Base-by-base conservation (phyloP, 495 filamentous ascomycete genomes). In the Aspergillus taichungensis region DNA sequence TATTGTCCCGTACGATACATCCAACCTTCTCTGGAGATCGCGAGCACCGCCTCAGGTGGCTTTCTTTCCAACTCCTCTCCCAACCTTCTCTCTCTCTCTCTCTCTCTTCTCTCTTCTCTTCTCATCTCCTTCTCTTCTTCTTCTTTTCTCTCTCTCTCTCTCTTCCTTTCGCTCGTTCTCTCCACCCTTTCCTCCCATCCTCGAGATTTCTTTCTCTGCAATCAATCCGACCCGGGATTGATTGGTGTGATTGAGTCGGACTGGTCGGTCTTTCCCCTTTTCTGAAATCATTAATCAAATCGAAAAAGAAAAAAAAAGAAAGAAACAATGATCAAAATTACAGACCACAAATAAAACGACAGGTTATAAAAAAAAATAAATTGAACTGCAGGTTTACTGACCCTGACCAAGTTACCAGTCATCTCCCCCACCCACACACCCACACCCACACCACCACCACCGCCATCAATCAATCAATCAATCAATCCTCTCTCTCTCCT, bases 391-490 rank as follows among this genome's bases (percentile, higher is more conserved):
- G 18, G 1, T 24, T 24, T 24, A 24, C 18, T 24, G 18, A 24
- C 18, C 18, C 18, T 24, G 18, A 24, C 18, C 18, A 24, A 34
- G 32, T 34, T 34, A 34, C 32, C 9, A 34, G 32, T 34, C 9
- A 10, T 34, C 32, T 34, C 12, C 3, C 32, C 32, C n/a, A n/a
- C n/a, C n/a, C n/a, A n/a, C n/a, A n/a, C n/a, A n/a, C n/a, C 52
- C 53, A 52, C 55, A 59, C 52, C 53, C 55, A 55, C 46, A 18
- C 46, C 43, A 37, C 41, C 46, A 37, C 41, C 40, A 48, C 43
- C 49, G 48, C 42, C 27, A 42, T 46, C 49, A 49, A 42, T 49
- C 40, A 42, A 40, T 33, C 50, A 38, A 49, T 50, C 49, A 46
- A 27, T 51, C 52, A 34, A 34, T 49, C 41, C 40, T 31, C 37